Conservation (phyloP, 2,329 filamentous ascomycete genomes). For the Dactylellina cionopaga region DNA sequence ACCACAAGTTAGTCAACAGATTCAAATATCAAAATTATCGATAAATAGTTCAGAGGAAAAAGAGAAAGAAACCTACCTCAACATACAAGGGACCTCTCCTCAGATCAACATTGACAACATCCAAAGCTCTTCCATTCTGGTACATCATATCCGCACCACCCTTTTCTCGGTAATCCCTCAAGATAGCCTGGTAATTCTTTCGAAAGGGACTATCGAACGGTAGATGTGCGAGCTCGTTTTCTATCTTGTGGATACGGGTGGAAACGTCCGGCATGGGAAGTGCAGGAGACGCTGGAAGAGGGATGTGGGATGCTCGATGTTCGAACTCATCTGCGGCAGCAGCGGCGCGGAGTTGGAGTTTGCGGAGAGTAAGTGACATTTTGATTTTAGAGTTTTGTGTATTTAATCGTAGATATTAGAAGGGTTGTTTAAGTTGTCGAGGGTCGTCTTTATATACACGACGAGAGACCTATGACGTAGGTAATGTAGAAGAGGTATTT, state of each 20-base stretch:
- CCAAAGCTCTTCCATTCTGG: constrained; percentile 33
- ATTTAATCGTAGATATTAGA: background rate
- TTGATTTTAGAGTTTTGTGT: background rate
- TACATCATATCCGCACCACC: constrained; percentile 44
- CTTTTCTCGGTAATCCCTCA: constrained; percentile 42
- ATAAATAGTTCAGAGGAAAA: background rate
- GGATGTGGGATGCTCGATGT: constrained; percentile 13
- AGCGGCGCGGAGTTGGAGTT: constrained; percentile 27
- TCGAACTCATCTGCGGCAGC: constrained; percentile 5
- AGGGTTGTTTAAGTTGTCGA: background rate
- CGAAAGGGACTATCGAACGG: constrained; percentile 35
- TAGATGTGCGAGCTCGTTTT: constrained; percentile 34
- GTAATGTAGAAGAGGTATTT: background rate
- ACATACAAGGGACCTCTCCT: constrained; percentile 38
- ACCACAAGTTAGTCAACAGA: background rate
- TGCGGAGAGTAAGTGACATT: constrained; percentile 46
- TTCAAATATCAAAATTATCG: background rate
- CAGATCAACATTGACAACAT: constrained; percentile 37
- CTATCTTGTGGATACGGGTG: constrained; percentile 37
- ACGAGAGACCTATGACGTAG: background rate
- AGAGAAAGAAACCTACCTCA: constrained; percentile 27
- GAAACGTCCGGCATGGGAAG: constrained; percentile 8
- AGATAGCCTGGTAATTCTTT: constrained; percentile 40
- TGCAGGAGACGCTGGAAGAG: background rate
- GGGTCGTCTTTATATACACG: background rate